Evolutionary conservation across 2,329 filamentous ascomycete species (phyloP).

Genomic region (Diaporthe humulicola): DNA sequence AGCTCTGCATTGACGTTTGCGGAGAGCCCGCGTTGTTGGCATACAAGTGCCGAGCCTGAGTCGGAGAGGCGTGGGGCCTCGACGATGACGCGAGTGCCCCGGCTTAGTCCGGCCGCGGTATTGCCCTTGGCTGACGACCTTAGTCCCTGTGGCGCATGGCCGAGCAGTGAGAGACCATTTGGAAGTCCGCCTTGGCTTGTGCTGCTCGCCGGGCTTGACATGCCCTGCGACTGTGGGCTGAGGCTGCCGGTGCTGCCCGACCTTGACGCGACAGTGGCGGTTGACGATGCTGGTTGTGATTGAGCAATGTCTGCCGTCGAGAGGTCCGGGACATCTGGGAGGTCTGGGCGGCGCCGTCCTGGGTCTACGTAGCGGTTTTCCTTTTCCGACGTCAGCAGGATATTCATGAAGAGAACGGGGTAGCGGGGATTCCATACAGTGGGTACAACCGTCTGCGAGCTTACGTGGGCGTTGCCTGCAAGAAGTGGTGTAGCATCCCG

Average conservation of each 20-base stretch:
- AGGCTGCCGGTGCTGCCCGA: not conserved
- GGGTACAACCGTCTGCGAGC: constrained; percentile 26
- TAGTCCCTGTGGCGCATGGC: not conserved
- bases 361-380: constrained; percentile 5
- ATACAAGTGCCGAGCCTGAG: not conserved
- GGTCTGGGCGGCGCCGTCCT: not conserved
- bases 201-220: not conserved
- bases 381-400: constrained; percentile 36
- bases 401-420: not conserved
- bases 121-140: constrained; percentile 2
- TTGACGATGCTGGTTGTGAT: constrained; percentile 6
- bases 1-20: constrained; percentile 20
- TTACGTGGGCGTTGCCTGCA: constrained; percentile 16
- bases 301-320: not conserved
- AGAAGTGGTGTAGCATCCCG: not conserved
- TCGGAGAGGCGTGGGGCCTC: not conserved
- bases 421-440: constrained; percentile 24
- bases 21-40: constrained; percentile 19
- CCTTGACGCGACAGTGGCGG: not conserved
- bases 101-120: not conserved
- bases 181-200: constrained; percentile 3
- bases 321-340: constrained; percentile 2
- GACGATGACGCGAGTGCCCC: not conserved
- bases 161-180: not conserved
- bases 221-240: not conserved